These are phyloP conservation scores for Aegilops tauschii DNA, from an alignment of 176 grass and related monocot species.

Conservation along the genomic window DNA sequence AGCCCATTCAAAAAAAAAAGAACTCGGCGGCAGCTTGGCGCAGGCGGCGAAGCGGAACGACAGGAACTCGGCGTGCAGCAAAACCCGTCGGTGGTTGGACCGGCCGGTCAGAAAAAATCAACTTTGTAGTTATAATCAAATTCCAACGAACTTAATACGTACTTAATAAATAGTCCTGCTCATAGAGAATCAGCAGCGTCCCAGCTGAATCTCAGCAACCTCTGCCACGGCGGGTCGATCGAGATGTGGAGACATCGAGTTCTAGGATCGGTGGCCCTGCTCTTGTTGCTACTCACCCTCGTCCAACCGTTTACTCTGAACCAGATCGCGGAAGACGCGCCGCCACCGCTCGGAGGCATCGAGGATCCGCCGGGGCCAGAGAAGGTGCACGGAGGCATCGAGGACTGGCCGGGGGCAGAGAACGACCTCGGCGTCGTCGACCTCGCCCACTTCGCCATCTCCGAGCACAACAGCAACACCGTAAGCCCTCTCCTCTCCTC, in stretches of 20 bases:
- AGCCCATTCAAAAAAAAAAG: too few species aligned
- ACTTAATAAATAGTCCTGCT: too few species aligned
- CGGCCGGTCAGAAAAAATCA: not conserved
- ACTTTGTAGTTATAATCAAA: too few species aligned
- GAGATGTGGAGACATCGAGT: conserved; percentile 4
- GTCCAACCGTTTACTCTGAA: not conserved
- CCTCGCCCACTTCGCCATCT: conserved; percentile 67
- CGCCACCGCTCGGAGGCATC: conserved; percentile 32
- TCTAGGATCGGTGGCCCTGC: not conserved
- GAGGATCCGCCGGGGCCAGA: not conserved
- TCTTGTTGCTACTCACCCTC: conserved; percentile 1
- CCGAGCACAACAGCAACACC: conserved; percentile 70
- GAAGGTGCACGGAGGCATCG: too few species aligned
- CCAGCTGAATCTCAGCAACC: too few species aligned
- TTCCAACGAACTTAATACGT: too few species aligned
- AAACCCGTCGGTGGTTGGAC: not conserved
- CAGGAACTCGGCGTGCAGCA: not conserved
- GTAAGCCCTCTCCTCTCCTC: conserved; percentile 23
- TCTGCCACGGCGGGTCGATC: not conserved
- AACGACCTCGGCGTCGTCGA: conserved; percentile 48
- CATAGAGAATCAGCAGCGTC: too few species aligned
- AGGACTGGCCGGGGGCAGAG: conserved; percentile 7
- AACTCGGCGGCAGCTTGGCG: too few species aligned
- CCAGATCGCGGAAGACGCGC: conserved; percentile 1
- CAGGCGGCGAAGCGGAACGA: not conserved